Conservation (phyloP, 192 early-diverging fungal species). For the Coemansia sp. region DNA sequence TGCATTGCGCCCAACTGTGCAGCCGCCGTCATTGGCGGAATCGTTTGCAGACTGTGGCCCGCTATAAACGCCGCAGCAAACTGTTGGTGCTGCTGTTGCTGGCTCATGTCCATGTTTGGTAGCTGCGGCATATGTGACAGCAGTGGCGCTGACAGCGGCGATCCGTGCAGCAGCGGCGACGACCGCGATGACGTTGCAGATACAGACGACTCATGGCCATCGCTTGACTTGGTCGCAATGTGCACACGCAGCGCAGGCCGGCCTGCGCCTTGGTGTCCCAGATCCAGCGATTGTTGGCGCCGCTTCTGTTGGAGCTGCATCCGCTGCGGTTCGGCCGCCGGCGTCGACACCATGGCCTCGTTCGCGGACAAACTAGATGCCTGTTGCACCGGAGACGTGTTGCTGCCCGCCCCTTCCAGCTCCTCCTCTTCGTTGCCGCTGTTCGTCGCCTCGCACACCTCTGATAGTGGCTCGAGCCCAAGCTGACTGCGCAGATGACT, state of each 20-base stretch:
- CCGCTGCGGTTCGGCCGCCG: constrained; percentile 23
- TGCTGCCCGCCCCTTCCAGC: neutral
- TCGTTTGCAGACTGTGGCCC: constrained; percentile 20
- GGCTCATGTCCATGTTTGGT: constrained; percentile 12
- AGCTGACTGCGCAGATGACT: constrained; percentile 60
- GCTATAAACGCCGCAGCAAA: constrained; percentile 32
- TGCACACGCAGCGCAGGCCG: constrained; percentile 43
- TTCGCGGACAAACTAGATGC: neutral
- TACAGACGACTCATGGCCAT: constrained; percentile 20
- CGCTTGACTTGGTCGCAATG: constrained; percentile 26
- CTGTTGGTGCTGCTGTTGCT: neutral
- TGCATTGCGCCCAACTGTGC: constrained; percentile 20
- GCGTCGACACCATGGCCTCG: neutral
- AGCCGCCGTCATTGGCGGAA: constrained; percentile 11
- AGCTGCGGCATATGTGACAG: constrained; percentile 32
- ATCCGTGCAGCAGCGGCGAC: constrained; percentile 26
- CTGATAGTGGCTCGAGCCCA: constrained; percentile 55
- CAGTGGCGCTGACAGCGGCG: constrained; percentile 45
- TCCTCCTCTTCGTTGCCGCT: constrained; percentile 13
- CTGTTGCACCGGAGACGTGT: neutral
- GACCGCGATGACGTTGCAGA: constrained; percentile 19
- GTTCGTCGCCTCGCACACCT: constrained; percentile 18
- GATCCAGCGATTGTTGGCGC: constrained; percentile 47
- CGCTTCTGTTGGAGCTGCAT: constrained; percentile 24
- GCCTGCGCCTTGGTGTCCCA: constrained; percentile 18